Conservation (phyloP, 768 basidiomycete species). For the Lactarius quietus region DNA sequence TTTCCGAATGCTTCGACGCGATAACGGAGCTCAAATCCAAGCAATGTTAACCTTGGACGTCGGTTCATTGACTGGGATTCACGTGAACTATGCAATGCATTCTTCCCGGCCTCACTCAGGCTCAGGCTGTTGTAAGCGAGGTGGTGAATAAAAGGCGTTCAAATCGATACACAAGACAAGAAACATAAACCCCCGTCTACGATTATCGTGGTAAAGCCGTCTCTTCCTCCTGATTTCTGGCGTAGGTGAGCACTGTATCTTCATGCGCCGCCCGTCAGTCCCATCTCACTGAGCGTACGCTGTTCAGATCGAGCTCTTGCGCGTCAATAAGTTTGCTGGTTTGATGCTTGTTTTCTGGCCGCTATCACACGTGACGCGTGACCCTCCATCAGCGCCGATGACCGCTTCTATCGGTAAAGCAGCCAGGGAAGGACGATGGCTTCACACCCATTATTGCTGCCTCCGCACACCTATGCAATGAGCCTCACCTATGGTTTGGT, state of each 20-base stretch:
- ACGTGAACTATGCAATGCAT: background rate
- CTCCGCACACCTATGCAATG: constrained; percentile 7
- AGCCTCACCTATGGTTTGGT: constrained; percentile 8
- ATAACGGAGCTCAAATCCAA: too few species aligned
- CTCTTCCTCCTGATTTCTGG: background rate
- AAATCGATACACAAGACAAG: background rate
- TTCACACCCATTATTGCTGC: constrained; percentile 19
- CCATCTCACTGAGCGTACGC: background rate
- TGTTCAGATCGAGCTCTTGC: constrained; percentile 18
- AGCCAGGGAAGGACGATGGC: constrained; percentile 28
- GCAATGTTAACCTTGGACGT: background rate
- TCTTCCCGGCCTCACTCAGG: background rate
- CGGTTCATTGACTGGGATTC: background rate
- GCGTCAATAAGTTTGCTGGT: constrained; percentile 30
- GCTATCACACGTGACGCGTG: too few species aligned
- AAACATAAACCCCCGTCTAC: background rate
- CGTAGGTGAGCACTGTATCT: background rate
- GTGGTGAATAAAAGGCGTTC: background rate
- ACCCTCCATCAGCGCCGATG: too few species aligned
- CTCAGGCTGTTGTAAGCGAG: background rate
- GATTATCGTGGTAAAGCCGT: background rate
- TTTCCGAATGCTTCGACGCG: too few species aligned
- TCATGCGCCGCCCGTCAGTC: background rate
- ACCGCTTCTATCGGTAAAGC: background rate
- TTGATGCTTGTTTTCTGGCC: constrained; percentile 29